Base-by-base conservation (phyloP, 345 rosid genomes). In the Dipteronia sinensis region DNA sequence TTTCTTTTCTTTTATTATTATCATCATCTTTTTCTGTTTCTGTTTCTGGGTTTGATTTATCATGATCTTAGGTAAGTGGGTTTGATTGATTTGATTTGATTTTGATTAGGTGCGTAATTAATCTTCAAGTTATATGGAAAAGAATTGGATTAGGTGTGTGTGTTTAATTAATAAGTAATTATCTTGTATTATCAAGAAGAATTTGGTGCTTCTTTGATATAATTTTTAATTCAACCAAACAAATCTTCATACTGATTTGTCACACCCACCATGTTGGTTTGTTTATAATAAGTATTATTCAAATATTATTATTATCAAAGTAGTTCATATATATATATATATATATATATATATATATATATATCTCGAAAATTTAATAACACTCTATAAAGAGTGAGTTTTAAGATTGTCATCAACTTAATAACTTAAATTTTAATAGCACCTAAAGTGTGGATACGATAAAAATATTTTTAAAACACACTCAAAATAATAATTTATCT, bases 1-100 rank as follows among this genome's bases (percentile, higher is more conserved):
- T 71, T 15, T 69, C 38, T 74, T 77, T 68, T 81, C 71, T 82
- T 68, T 47, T 81, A 22, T 51, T 13, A 13, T 61, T 56, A 19
- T 8, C 66, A 64, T 79, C 12, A 0, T 69, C 72, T 69, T 27
- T 2, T 74, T 15, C 7, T 56, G 1, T 53, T 71, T 72, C 13
- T 69, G 58, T 1, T 42, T 42, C 51, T 15, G 42, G 12, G 42
- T 10, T 56, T 56, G 59, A 71, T 71, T 20, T 47, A 22, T 20
- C 40, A 16, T 74, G 11, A 25, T 44, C 25, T 64, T 74, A 27
- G 44, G 77, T 64, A 62, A 53, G 62, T 75, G 81, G 66, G 40
- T 34, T 34, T 34, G 46, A 42, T 71, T 78, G 70, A 76, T 76
- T 69, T 72, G 68, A 67, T 65, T 69, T 62, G 38, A 20, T 46